These are phyloP conservation scores for Penstemon davidsonii DNA, from an alignment of 257 asterid species.

Conservation along the genomic window DNA sequence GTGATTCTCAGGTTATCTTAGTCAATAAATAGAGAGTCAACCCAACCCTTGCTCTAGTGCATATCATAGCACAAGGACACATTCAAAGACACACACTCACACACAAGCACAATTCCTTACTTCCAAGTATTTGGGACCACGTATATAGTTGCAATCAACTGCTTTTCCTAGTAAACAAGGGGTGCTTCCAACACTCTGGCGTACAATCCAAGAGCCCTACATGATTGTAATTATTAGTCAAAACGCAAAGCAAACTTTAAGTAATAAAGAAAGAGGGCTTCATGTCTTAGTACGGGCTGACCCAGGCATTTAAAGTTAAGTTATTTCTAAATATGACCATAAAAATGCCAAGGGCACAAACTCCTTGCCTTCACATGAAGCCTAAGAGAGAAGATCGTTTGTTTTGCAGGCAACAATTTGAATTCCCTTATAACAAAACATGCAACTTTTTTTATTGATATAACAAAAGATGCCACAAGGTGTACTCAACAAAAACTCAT, in stretches of 20 bases:
- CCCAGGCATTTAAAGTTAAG: not conserved
- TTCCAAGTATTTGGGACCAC: slow-evolving; percentile 85
- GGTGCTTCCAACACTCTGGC: slow-evolving; percentile 99
- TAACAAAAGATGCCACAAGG: not conserved
- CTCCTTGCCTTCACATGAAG: not conserved
- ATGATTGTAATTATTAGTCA: slow-evolving; percentile 22
- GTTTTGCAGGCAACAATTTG: not conserved
- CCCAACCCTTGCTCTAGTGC: slow-evolving; percentile 15
- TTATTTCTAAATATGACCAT: slow-evolving; percentile 10
- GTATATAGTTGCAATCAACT: slow-evolving; percentile 92
- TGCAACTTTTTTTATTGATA: not conserved
- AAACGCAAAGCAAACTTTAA: slow-evolving; percentile 4
- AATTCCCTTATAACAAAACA: not conserved
- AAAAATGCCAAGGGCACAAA: not conserved
- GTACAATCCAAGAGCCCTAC: slow-evolving; percentile 99
- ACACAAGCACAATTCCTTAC: slow-evolving; percentile 36
- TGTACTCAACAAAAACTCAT: not conserved
- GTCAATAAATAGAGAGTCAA: slow-evolving; percentile 3
- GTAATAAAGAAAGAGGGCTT: not conserved
- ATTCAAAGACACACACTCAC: slow-evolving; percentile 11
- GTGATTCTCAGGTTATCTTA: slow-evolving; percentile 14
- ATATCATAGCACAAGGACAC: slow-evolving; percentile 9
- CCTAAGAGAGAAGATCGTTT: not conserved
- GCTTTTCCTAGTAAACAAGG: slow-evolving; percentile 98
- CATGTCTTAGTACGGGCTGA: not conserved